Conservation (phyloP, 2,329 filamentous ascomycete species). For the Fusarium chaquense region DNA sequence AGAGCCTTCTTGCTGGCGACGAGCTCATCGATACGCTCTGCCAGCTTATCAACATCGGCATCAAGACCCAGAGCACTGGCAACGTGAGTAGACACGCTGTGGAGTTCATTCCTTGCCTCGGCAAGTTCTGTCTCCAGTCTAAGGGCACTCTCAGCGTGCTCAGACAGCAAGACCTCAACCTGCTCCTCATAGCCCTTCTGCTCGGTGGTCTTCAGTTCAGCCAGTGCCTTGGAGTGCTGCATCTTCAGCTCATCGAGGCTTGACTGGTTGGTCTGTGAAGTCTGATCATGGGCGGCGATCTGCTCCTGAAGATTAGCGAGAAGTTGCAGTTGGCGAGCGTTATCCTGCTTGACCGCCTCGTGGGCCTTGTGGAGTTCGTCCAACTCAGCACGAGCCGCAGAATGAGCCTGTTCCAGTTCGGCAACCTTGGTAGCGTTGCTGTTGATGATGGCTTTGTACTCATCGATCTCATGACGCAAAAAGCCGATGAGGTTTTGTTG, state of each 20-base stretch:
- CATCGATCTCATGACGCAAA: constrained; percentile 80
- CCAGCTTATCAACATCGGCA: constrained; percentile 75
- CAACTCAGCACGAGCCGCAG: constrained; percentile 73
- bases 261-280: constrained; percentile 67
- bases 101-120: constrained; percentile 74
- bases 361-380: constrained; percentile 73
- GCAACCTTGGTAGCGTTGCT: constrained; percentile 76
- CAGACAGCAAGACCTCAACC: constrained; percentile 68
- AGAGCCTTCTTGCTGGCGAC: constrained; percentile 71
- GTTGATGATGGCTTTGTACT: constrained; percentile 81
- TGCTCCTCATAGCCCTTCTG: constrained; percentile 69
- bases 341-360: constrained; percentile 62
- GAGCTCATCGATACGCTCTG: constrained; percentile 70
- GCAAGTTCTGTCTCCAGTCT: constrained; percentile 72
- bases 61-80: constrained; percentile 70
- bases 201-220: constrained; percentile 61
- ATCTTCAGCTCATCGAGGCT: constrained; percentile 62
- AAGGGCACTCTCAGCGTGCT: constrained; percentile 68
- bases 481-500: constrained; percentile 70
- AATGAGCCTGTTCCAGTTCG: constrained; percentile 79
- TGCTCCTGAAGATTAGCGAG: constrained; percentile 68
- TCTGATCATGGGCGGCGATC: constrained; percentile 69
- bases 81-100: constrained; percentile 73
- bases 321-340: constrained; percentile 60
- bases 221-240: constrained; percentile 64